Evolutionary conservation across 1,284 basidiomycete genomes (phyloP).

Genomic region (Rhodofomes roseus): DNA sequence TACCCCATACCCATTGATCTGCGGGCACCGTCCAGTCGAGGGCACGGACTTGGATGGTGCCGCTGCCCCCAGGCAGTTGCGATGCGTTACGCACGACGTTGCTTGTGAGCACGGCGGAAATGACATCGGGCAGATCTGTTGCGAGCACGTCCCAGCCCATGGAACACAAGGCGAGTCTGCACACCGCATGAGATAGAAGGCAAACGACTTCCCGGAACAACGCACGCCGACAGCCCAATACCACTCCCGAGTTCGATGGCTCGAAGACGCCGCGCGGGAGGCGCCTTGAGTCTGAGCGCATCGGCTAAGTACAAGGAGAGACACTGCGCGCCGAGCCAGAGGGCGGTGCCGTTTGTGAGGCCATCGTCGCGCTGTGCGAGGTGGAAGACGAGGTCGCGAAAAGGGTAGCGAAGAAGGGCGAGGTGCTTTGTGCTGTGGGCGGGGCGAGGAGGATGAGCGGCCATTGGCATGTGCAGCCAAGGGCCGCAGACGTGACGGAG

Average conservation of each 20-base stretch:
- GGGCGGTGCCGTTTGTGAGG: constrained; percentile 75
- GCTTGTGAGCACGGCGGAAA: constrained; percentile 57
- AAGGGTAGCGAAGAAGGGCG: constrained; percentile 44
- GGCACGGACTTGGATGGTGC: constrained; percentile 47
- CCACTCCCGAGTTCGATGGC: constrained; percentile 83
- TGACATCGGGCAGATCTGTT: constrained; percentile 74
- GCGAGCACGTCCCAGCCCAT: constrained; percentile 77
- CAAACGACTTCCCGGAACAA: constrained; percentile 17
- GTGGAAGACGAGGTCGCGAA: constrained; percentile 38
- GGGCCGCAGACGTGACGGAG: constrained; percentile 4
- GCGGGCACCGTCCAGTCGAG: constrained; percentile 64
- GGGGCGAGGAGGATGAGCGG: constrained; percentile 31
- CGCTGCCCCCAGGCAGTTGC: constrained; percentile 35
- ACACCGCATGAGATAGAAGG: constrained; percentile 10
- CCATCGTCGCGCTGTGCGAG: constrained; percentile 59
- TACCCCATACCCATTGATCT: constrained; percentile 52
- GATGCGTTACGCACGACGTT: constrained; percentile 60
- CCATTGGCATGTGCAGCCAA: constrained; percentile 1
- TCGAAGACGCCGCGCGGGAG: constrained; percentile 31
- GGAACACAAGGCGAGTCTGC: constrained; percentile 63
- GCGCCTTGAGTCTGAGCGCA: constrained; percentile 17
- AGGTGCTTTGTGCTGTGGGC: constrained; percentile 72
- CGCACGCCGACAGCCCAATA: constrained; percentile 75
- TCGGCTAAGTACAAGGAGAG: constrained; percentile 61
- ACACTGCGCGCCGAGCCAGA: constrained; percentile 84